A percentile compares a stretch with the other conserved stretches of the same genome.
Conservation (phyloP, 805 yeast genomes). For the Cyberlindnera sargentensis region DNA sequence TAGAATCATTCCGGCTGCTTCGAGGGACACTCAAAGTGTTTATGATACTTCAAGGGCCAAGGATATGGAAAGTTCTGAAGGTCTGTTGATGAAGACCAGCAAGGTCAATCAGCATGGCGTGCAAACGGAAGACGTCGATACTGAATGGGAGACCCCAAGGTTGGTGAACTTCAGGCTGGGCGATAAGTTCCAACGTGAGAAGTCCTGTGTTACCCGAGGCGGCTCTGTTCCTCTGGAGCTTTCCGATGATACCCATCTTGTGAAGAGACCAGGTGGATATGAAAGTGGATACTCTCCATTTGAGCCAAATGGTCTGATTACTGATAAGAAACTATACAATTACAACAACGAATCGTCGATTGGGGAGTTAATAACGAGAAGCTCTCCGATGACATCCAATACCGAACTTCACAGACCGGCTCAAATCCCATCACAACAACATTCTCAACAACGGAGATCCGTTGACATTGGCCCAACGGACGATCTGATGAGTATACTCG, state of each 20-base stretch:
- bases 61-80: conserved; percentile 1
- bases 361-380: neutral
- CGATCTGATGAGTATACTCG: conserved; percentile 2
- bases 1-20: neutral
- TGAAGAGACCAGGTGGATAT: conserved; percentile 1
- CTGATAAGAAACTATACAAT: neutral
- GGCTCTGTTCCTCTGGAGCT: neutral
- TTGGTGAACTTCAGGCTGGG: neutral
- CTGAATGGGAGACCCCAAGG: conserved; percentile 1
- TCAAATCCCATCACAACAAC: too few species aligned
- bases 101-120: neutral
- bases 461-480: neutral
- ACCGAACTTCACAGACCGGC: too few species aligned
- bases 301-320: conserved; percentile 1
- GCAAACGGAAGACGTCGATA: neutral
- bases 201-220: neutral
- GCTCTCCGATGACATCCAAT: too few species aligned
- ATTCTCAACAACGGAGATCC: too few species aligned
- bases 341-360: neutral
- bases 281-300: neutral
- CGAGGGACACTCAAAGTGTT: neutral
- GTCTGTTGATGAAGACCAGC: neutral
- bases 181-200: neutral
- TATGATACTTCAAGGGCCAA: neutral
- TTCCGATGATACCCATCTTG: neutral